Conservation (phyloP, 2,329 filamentous ascomycete species). For the Delphinella strobiligena region DNA sequence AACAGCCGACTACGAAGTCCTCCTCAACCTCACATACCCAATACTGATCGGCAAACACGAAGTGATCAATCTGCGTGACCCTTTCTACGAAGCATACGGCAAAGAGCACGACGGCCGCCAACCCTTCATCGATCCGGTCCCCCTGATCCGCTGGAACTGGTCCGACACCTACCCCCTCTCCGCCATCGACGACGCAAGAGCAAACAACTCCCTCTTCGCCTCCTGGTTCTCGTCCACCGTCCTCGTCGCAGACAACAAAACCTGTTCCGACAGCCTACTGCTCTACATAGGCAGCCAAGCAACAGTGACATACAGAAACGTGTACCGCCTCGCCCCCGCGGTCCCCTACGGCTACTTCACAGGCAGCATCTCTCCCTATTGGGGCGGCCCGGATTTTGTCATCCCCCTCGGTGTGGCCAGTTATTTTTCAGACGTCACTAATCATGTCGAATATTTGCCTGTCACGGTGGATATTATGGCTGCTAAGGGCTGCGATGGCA, state of each 20-base stretch:
- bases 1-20: slow-evolving; percentile 19
- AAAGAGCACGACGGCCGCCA: slow-evolving; percentile 31
- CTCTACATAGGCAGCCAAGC: slow-evolving; percentile 35
- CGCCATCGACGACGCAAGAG: slow-evolving; percentile 29
- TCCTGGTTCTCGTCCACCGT: slow-evolving; percentile 37
- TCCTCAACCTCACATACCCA: slow-evolving; percentile 35
- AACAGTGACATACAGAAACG: slow-evolving; percentile 32
- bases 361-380: slow-evolving; percentile 35
- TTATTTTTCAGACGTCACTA: slow-evolving; percentile 36
- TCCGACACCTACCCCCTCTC: slow-evolving; percentile 28
- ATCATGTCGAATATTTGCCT: slow-evolving; percentile 40
- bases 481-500: slow-evolving; percentile 48
- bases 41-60: slow-evolving; percentile 38
- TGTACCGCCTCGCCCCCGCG: slow-evolving; percentile 29
- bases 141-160: slow-evolving; percentile 36
- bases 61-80: slow-evolving; percentile 31
- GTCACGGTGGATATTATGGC: slow-evolving; percentile 47
- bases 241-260: slow-evolving; percentile 27
- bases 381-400: slow-evolving; percentile 36
- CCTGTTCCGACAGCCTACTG: slow-evolving; percentile 38
- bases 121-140: slow-evolving; percentile 39
- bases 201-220: slow-evolving; percentile 39
- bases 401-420: slow-evolving; percentile 31
- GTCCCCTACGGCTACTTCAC: slow-evolving; percentile 37
- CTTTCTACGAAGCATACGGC: slow-evolving; percentile 40